phyloP scores from a whole-genome alignment of 805 yeast genomes.

The Alloascoidea hylecoeti region DNA sequence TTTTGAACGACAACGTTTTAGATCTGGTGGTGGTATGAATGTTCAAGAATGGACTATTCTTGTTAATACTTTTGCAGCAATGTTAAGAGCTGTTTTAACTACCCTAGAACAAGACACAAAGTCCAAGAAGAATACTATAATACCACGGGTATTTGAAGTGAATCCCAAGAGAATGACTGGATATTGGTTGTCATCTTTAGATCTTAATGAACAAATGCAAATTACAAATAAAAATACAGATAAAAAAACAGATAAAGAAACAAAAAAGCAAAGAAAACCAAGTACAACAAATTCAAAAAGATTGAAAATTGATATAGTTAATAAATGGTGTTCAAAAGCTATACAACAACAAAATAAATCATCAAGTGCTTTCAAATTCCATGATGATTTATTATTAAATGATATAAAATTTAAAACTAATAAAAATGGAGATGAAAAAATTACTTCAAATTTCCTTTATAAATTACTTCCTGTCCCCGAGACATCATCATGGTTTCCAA shows the following conservation, averaged over 20 bases:
- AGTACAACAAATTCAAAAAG: background rate
- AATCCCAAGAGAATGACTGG: background rate
- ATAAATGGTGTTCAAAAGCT: background rate
- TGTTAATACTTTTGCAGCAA: constrained; percentile 39
- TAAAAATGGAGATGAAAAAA: background rate
- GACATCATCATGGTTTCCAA: too few species aligned
- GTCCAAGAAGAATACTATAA: constrained; percentile 3
- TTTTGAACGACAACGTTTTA: constrained; percentile 41
- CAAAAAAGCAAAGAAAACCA: background rate
- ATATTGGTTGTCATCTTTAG: background rate
- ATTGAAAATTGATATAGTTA: background rate
- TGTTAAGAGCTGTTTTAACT: constrained; percentile 21
- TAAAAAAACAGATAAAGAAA: too few species aligned
- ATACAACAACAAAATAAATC: background rate
- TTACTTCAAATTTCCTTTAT: background rate
- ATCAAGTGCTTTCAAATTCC: too few species aligned
- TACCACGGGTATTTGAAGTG: background rate
- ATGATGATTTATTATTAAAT: too few species aligned
- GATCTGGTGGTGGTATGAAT: constrained; percentile 29
- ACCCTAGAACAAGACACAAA: constrained; percentile 2
- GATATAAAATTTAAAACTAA: too few species aligned
- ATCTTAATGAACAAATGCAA: too few species aligned
- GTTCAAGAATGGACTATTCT: constrained; percentile 37
- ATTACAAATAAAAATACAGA: too few species aligned
- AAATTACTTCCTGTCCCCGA: constrained; percentile 1